A percentile compares a stretch with the other conserved stretches of the same genome.
Evolutionary conservation across 2,329 filamentous ascomycete genomes (phyloP).

Genomic region (Teratosphaeria gauchensis): DNA sequence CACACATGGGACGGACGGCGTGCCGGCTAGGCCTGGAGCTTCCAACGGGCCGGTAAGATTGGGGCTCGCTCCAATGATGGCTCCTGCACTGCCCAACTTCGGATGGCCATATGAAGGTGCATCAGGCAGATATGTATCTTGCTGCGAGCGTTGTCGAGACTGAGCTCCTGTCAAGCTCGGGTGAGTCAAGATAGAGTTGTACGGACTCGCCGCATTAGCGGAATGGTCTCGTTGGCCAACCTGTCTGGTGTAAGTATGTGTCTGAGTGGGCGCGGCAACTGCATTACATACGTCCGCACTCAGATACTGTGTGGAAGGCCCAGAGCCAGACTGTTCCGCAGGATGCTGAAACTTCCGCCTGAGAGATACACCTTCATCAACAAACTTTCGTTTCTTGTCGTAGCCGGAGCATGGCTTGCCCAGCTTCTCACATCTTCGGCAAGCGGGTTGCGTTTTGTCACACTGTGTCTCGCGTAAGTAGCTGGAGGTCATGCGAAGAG

Average conservation of each 20-base stretch:
- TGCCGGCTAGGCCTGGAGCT: neutral
- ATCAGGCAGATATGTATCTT: neutral
- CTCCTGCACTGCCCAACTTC: neutral
- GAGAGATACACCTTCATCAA: slow-evolving; percentile 24
- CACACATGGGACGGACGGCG: neutral
- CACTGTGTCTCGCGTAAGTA: slow-evolving; percentile 12
- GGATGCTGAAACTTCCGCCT: slow-evolving; percentile 22
- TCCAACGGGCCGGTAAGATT: neutral
- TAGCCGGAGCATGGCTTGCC: slow-evolving; percentile 27
- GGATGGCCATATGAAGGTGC: neutral
- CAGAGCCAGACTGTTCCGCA: neutral
- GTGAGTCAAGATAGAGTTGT: neutral
- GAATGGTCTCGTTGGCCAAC: neutral
- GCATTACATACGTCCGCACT: neutral
- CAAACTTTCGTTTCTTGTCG: slow-evolving; percentile 28
- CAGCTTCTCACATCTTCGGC: slow-evolving; percentile 25
- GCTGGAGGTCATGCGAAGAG: neutral
- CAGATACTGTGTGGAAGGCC: neutral
- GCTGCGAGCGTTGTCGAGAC: neutral
- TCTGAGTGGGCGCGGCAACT: neutral
- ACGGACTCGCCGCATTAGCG: neutral
- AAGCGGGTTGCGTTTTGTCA: slow-evolving; percentile 23
- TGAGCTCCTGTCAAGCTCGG: neutral
- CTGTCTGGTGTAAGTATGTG: neutral
- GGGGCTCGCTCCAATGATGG: neutral